Percentiles rank a stretch among this genome's conserved stretches.
Evolutionary conservation across 2,329 filamentous ascomycete genomes (phyloP).

Genomic region (Orbilia brochopaga): DNA sequence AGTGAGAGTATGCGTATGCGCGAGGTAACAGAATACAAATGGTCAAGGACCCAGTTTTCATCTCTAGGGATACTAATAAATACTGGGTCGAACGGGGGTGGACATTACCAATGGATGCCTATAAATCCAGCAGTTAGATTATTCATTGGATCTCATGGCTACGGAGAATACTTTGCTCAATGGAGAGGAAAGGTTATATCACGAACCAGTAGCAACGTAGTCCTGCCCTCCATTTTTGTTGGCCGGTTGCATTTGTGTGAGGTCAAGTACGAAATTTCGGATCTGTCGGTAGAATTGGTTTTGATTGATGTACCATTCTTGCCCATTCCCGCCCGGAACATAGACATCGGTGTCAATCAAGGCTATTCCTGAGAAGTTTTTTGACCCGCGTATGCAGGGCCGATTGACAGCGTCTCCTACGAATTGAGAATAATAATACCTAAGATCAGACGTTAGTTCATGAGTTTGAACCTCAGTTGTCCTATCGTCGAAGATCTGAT

Average conservation of each 20-base stretch:
- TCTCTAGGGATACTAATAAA: too few species aligned
- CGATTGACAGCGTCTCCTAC: slow-evolving; percentile 72
- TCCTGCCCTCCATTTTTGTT: background rate
- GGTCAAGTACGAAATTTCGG: slow-evolving; percentile 70
- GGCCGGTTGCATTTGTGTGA: slow-evolving; percentile 62
- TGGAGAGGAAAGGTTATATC: background rate
- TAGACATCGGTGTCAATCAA: slow-evolving; percentile 58
- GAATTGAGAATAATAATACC: slow-evolving; percentile 84
- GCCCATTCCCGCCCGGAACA: slow-evolving; percentile 54
- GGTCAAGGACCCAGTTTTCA: too few species aligned
- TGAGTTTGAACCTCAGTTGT: background rate
- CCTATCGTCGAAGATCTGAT: too few species aligned
- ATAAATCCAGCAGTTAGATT: slow-evolving; percentile 19
- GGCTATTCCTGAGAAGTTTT: slow-evolving; percentile 55
- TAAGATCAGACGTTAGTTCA: background rate
- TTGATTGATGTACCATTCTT: slow-evolving; percentile 60
- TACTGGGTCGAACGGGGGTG: too few species aligned
- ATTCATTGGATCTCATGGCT: background rate
- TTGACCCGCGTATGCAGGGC: slow-evolving; percentile 10
- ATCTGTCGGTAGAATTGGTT: slow-evolving; percentile 71
- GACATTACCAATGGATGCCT: slow-evolving; percentile 72
- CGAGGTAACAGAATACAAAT: too few species aligned
- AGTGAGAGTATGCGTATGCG: slow-evolving; percentile 56
- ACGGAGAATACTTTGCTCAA: too few species aligned
- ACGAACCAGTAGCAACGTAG: slow-evolving; percentile 2